Percentiles rank a stretch among this genome's conserved stretches.
phyloP scores from a whole-genome alignment of 768 basidiomycete species.

The Tulasnella sp. region DNA sequence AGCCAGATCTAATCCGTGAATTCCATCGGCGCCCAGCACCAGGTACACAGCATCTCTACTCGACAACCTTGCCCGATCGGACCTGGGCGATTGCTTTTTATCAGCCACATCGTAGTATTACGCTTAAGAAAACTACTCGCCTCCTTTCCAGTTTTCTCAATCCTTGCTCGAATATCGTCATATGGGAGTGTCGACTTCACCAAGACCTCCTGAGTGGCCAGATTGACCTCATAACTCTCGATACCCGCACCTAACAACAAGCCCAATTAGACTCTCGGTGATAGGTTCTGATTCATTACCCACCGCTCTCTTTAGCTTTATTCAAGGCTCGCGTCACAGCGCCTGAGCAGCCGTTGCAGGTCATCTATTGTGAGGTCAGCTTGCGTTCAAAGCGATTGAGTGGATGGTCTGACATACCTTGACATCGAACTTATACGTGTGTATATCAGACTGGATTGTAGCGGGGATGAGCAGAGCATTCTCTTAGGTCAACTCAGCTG shows the following conservation, averaged over 20 bases:
- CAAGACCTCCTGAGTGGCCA: conserved; percentile 60
- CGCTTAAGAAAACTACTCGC: conserved; percentile 29
- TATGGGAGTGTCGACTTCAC: conserved; percentile 52
- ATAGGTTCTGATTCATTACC: background rate
- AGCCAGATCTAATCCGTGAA: too few species aligned
- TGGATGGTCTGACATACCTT: conserved; percentile 39
- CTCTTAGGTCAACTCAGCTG: too few species aligned
- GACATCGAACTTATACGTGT: conserved; percentile 67
- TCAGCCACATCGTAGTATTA: too few species aligned
- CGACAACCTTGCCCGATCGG: too few species aligned
- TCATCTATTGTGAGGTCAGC: conserved; percentile 50
- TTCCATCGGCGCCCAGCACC: too few species aligned
- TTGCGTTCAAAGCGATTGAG: background rate
- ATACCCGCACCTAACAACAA: conserved; percentile 34
- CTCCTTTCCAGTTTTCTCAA: conserved; percentile 89
- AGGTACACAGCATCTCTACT: too few species aligned
- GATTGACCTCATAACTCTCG: conserved; percentile 44
- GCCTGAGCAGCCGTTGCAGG: conserved; percentile 76
- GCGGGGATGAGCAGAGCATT: too few species aligned
- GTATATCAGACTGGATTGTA: conserved; percentile 19
- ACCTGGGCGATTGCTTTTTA: too few species aligned
- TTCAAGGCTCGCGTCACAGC: conserved; percentile 66
- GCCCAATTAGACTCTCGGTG: background rate
- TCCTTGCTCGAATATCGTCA: conserved; percentile 55
- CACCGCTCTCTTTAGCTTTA: conserved; percentile 33